Evolutionary conservation across 768 basidiomycete species (phyloP).

Genomic region (Russula abietina): DNA sequence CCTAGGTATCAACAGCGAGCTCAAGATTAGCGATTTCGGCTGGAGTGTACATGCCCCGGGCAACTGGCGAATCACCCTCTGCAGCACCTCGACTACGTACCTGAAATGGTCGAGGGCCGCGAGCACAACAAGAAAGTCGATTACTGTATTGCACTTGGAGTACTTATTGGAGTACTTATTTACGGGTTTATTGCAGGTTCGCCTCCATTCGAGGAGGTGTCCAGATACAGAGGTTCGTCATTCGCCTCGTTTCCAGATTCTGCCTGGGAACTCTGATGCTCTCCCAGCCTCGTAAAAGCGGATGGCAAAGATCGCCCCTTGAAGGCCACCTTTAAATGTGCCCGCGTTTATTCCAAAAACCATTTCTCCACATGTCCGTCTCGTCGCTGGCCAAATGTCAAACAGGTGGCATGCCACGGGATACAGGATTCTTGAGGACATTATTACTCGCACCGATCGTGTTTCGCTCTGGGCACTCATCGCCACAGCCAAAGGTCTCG

Average conservation of each 20-base stretch:
- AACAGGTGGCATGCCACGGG: no score
- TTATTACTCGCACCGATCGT: no score
- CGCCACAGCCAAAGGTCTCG: no score
- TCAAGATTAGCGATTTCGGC: constrained; percentile 98
- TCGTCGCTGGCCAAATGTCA: no score
- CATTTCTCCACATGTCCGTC: no score
- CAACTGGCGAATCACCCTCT: constrained; percentile 82
- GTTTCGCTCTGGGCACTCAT: no score
- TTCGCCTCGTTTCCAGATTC: neutral
- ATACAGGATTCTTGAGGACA: no score
- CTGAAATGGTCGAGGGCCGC: constrained; percentile 91
- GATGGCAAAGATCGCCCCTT: constrained; percentile 81
- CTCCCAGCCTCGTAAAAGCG: constrained; percentile 77
- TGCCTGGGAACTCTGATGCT: constrained; percentile 8
- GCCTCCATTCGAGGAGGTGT: constrained; percentile 81
- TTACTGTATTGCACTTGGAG: no score
- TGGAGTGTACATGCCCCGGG: constrained; percentile 98
- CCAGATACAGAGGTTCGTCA: constrained; percentile 62
- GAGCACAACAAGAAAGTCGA: constrained; percentile 90
- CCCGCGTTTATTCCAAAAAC: no score
- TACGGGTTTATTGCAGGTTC: constrained; percentile 90
- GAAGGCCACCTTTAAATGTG: no score
- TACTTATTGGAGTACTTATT: constrained; percentile 89
- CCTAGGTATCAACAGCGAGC: constrained; percentile 88
- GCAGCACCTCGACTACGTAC: constrained; percentile 96